Evolutionary conservation across 345 rosid species (phyloP).

Genomic region (Ceriops decandra): DNA sequence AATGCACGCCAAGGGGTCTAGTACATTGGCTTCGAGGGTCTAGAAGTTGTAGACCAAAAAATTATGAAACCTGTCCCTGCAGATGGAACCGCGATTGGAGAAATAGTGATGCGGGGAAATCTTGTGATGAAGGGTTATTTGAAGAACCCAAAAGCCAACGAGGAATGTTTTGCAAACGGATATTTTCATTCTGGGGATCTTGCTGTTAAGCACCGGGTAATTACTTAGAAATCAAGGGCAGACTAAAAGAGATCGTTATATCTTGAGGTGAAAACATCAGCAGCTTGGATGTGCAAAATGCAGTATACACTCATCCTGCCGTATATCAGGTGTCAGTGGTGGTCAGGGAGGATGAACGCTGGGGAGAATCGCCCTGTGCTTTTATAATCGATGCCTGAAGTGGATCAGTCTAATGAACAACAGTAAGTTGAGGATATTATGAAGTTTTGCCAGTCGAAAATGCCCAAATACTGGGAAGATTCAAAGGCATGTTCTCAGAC

Average conservation of each 20-base stretch:
- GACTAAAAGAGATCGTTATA: conserved; percentile 88
- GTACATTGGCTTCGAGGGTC: conserved; percentile 57
- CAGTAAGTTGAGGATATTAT: conserved; percentile 56
- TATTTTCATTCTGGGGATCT: conserved; percentile 93
- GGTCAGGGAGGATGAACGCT: conserved; percentile 72
- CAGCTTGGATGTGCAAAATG: conserved; percentile 73
- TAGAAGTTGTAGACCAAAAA: conserved; percentile 61
- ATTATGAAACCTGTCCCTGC: conserved; percentile 69
- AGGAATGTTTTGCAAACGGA: conserved; percentile 76
- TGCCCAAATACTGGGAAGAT: conserved; percentile 86
- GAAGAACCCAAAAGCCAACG: conserved; percentile 73
- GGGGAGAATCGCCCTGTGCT: conserved; percentile 94
- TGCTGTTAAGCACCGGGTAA: conserved; percentile 81
- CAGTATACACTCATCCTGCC: conserved; percentile 62
- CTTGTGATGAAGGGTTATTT: conserved; percentile 82
- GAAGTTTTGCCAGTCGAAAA: conserved; percentile 57
- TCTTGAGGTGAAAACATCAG: conserved; percentile 95
- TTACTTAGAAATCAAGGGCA: conserved; percentile 78
- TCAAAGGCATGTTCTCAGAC: conserved; percentile 72
- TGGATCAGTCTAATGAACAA: conserved; percentile 35
- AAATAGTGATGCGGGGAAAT: conserved; percentile 81
- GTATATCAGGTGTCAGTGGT: conserved; percentile 83
- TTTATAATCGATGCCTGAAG: conserved; percentile 57
- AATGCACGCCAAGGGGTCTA: conserved; percentile 92
- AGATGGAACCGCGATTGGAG: conserved; percentile 78